Evolutionary conservation across 345 rosid genomes (phyloP), one percentile per base, ranked within the genome.

Genomic region (Luvunga scandens): DNA sequence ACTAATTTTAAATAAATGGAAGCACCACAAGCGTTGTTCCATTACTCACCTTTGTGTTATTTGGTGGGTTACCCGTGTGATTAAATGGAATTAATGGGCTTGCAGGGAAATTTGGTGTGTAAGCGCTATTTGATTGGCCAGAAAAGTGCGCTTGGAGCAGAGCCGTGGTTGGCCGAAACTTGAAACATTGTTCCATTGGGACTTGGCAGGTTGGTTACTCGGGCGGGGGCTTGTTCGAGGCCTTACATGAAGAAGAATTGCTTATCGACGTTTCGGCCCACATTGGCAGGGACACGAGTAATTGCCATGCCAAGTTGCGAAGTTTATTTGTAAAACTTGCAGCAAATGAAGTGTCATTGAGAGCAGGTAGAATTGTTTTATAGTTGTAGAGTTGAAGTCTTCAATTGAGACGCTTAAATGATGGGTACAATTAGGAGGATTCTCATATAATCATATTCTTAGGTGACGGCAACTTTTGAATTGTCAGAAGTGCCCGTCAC

Each of bases 121-220:
- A 89, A 36, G 90, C 89, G 6, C 94, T 85, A 1, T 79, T 78
- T 34, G 94, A 86, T 76, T 80, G 78, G 18, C 89, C 89, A 31
- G 76, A 73, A 78, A 80, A 88, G 80, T 90, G 91, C 30, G 94
- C 83, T 25, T 90, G 92, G 65, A 90, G 94, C 10, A 90, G 87
- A 66, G 97, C 90, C 69, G 84, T 88, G 18, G 85, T 87, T 55
- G 94, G 94, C 81, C 0, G 92, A 83, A 45, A 94, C 96, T 50
- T 88, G 87, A 78, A 92, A 89, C 87, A 61, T 89, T 60, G 94
- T 88, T 33, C 87, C 83, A 72, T 88, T 92, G 10, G 97, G 97
- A 2, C 97, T 65, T 88, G 94, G 77, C 90, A 89, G 48, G 94
- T 87, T 81, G 86, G 79, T 89, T 91, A 27, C 83, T 76, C 69